Base-by-base conservation (phyloP, 2,329 filamentous ascomycete genomes). In the Spiromastix sp. region DNA sequence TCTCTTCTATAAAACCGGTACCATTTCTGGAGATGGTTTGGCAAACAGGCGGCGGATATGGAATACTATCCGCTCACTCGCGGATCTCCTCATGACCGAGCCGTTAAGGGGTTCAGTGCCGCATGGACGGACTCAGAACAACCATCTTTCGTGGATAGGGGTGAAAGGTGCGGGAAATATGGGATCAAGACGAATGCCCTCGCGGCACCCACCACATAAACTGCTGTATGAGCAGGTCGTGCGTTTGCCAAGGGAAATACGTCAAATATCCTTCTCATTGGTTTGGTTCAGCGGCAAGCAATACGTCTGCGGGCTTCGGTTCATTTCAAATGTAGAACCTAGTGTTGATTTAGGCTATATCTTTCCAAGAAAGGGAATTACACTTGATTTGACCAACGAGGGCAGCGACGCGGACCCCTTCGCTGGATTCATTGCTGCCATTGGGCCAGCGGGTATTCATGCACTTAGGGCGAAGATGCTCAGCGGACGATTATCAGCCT, bases 11-110 rank as follows among this genome's bases (percentile, higher is more conserved):
- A 37, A 32, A 25, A 45, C 42, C n/a, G 24, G 32, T 13, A 9
- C 33, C 16, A 36, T n/a, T 7, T 9, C 29, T 12, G 17, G 24
- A 3, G 26, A 41, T 7, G 35, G 33, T 24, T 24, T 46, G 26
- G 35, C 34, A 32, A 45, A 45, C 25, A 40, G 45, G 21, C 36
- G 24, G 31, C 37, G 42, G 24, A 39, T 49, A n/a, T 48, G 43
- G 42, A 20, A 41, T 19, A 41, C 18, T 28, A 37, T 34, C 7
- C 27, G 34, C 22, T 36, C 42, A 7, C 34, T 48, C 10, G 37
- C 38, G 16, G 37, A 38, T 7, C 13, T 48, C 8, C 25, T 49
- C 17, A 36, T 37, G 4, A 36, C 13, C 13, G 11, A 34, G 5
- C 29, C 32, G n/a, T n/a, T 15, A 11, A 29, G 31, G 15, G 26